Evolutionary conservation across 1,139 yeast genomes (phyloP), one percentile per base, ranked within the genome.

Genomic region (Pichia sp.): DNA sequence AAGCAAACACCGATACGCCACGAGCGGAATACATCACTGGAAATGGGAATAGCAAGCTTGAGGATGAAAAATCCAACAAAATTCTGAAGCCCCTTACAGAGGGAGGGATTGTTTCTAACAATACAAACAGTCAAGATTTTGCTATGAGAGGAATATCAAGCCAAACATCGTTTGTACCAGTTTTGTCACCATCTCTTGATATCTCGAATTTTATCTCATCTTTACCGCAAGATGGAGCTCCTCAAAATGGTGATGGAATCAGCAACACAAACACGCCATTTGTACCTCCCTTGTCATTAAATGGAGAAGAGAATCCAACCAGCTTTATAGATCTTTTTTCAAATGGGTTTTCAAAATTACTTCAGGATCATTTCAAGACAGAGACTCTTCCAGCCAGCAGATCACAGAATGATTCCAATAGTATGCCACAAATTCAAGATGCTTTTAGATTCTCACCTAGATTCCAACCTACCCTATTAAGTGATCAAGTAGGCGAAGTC

Each of bases 291-390:
- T 48, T 53, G 38, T 51, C 56, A 14, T 47, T 56, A n/a, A 56
- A 51, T 40, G 56, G 54, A 9, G 58, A 55, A 46, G 58, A 53
- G 38, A 51, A 47, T 33, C 27, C 40, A n/a, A 44, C 42, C 9
- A 47, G 56, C 8, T 51, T 61, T 38, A 33, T 57, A 8, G 64
- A 61, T 33, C 27, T 62, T 10, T 63, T 64, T 48, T 61, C 69
- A 5, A 63, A 61, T 2, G 60, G 55, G 10, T 64, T 64, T 40
- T 52, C 66, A 3, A 60, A 54, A 43, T 46, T 62, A 6, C 52
- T 64, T 14, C 64, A 58, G 50, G 63, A 64, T 12, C 62, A 60
- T 48, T 50, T 61, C 38, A 61, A 54, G 52, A 48, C 48, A 4
- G 57, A 55, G 43, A 45, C 44, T 29, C 10, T 30, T n/a, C 4